Percentiles rank a stretch among this genome's conserved stretches.
Evolutionary conservation across 805 yeast genomes (phyloP).

Genomic region (Hanseniaspora guilliermondii): DNA sequence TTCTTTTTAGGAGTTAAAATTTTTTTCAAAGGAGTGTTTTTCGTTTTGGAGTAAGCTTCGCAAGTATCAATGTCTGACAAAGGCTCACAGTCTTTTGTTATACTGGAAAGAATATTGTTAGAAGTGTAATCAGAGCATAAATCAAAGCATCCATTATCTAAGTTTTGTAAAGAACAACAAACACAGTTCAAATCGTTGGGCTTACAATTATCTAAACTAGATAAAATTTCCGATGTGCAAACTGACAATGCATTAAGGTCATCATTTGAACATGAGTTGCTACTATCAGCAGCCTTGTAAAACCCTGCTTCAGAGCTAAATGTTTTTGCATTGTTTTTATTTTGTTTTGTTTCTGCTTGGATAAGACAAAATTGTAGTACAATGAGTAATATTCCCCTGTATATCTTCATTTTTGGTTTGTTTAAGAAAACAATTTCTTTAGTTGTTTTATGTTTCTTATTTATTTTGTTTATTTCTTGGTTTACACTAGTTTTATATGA

Average conservation of each 20-base stretch:
- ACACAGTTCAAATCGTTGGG: slow-evolving; percentile 45
- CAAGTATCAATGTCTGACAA: slow-evolving; percentile 15
- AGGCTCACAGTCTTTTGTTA: slow-evolving; percentile 35
- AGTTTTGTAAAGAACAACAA: slow-evolving; percentile 43
- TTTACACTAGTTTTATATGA: too few relatives aligned
- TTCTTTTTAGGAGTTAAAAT: background rate
- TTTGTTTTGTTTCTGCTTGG: background rate
- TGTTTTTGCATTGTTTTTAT: background rate
- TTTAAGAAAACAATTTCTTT: too few relatives aligned
- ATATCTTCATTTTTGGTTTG: background rate
- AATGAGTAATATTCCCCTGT: background rate
- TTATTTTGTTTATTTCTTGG: too few relatives aligned
- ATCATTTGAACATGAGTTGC: slow-evolving; percentile 16
- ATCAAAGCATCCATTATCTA: slow-evolving; percentile 35
- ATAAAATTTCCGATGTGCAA: slow-evolving; percentile 38
- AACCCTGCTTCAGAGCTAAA: background rate
- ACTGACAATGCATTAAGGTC: slow-evolving; percentile 33
- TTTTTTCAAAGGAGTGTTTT: background rate
- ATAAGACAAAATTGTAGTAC: background rate
- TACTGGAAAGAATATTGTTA: slow-evolving; percentile 35
- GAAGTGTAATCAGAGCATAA: slow-evolving; percentile 36
- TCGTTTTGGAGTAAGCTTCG: slow-evolving; percentile 15
- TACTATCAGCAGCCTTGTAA: background rate
- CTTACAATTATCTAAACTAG: slow-evolving; percentile 38
- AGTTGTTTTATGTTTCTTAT: too few relatives aligned